Base-by-base conservation (phyloP, 2,329 filamentous ascomycete species). In the Pezicula neosporulosa region DNA sequence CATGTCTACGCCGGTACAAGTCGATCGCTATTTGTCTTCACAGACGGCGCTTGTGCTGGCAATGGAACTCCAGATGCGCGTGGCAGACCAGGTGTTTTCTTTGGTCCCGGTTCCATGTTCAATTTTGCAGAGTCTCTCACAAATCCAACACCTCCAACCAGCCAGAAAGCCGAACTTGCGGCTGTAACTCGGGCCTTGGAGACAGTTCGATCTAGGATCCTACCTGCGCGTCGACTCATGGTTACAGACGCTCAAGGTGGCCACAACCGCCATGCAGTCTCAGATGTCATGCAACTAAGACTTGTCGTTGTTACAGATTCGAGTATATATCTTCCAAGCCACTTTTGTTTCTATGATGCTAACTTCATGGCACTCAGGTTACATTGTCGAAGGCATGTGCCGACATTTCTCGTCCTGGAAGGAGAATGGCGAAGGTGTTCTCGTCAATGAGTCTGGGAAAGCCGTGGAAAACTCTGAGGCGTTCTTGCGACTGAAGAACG, bases 141-240 rank as follows among this genome's bases (percentile, higher is more conserved):
- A 21, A 24, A 41, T 8, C 24, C 47, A 7, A 44, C 33, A 27
- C 41, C n/a, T 12, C 44, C n/a, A 9, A 53, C 51, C 6, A 53
- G 16, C 38, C 51, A 50, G 39, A 53, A 50, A 37, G 51, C 48
- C 9, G 51, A 53, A 48, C 24, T 53, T 13, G 51, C 48, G 37
- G 51, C 51, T 36, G 48, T 36, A 5, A 30, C 37, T 39, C 43
- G 38, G 16, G 51, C 43, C 8, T 39, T 53, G 37, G 37, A 53
- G 30, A 43, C 15, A 21, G n/a, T 50, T 37, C 48, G 44, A 3
- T 37, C 27, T 9, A 43, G 37, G 27, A n/a, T 48, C 21, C 19
- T 53, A 8, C 37, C 38, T 37, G 19, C 16, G 16, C 51, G 51
- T 39, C 42, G 30, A 18, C 6, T 13, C 18, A 49, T 49, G 28